Evolutionary conservation across 306 rosid species (phyloP).

Genomic region (Cucurbita ficifolia): DNA sequence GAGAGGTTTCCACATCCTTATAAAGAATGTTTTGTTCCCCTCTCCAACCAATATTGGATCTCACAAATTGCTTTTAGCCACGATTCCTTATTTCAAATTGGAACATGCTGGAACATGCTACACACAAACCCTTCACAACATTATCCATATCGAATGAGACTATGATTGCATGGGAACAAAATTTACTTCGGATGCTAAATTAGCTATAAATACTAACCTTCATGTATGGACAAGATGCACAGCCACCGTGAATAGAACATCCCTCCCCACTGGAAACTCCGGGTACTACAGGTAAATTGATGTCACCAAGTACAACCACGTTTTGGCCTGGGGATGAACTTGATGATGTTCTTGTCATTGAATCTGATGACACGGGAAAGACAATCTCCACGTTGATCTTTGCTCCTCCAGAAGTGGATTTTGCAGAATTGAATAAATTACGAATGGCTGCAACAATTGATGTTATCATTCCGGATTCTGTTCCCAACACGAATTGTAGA

Average conservation of each 20-base stretch:
- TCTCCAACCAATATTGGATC: not conserved
- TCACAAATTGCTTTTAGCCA: not conserved
- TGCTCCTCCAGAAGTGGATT: conserved; percentile 30
- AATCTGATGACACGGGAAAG: conserved; percentile 92
- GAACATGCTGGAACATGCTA: not conserved
- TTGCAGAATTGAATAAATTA: conserved; percentile 36
- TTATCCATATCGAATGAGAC: not conserved
- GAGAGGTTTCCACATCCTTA: too few species aligned
- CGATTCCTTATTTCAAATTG: not conserved
- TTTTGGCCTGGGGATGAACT: conserved; percentile 25
- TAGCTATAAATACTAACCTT: conserved; percentile 38
- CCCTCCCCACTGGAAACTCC: conserved; percentile 91
- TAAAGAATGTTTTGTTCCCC: too few species aligned
- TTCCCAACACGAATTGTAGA: conserved; percentile 87
- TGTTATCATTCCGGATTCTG: conserved; percentile 96
- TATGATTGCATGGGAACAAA: not conserved
- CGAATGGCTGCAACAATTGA: conserved; percentile 77
- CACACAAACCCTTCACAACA: not conserved
- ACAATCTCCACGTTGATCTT: conserved; percentile 70
- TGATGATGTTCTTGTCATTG: conserved; percentile 50
- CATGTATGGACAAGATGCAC: conserved; percentile 99
- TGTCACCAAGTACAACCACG: conserved; percentile 30
- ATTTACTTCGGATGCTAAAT: not conserved
- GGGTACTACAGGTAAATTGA: conserved; percentile 54
- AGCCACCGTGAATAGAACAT: conserved; percentile 87